A percentile compares a stretch with the other conserved stretches of the same genome.
Evolutionary conservation across 306 rosid genomes (phyloP).

Genomic region (Sechiopsis laciniata): DNA sequence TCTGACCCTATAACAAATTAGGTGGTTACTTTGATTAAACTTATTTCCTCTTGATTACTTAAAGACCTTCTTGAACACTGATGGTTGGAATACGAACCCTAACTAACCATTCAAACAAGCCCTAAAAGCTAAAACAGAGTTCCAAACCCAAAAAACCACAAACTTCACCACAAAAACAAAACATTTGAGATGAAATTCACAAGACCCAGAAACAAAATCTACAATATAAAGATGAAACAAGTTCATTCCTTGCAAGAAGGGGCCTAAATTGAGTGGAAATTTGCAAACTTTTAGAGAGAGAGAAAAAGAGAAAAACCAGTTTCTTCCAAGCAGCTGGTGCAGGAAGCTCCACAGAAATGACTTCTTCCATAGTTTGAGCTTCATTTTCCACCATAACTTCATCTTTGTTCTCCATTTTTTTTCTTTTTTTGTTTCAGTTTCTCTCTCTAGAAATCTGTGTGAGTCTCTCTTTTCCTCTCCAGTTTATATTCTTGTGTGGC

Average conservation of each 20-base stretch:
- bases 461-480: not conserved
- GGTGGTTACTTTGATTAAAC: too few relatives aligned
- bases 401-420: conserved; percentile 16
- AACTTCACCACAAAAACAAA: conserved; percentile 11
- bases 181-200: not conserved
- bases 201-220: conserved; percentile 20
- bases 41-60: too few relatives aligned
- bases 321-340: conserved; percentile 92
- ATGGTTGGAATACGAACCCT: not conserved
- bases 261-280: conserved; percentile 5
- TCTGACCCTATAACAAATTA: too few relatives aligned
- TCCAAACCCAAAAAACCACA: not conserved
- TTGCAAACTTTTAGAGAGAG: conserved; percentile 14
- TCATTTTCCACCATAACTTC: not conserved
- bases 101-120: not conserved
- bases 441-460: conserved; percentile 17
- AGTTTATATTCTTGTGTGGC: conserved; percentile 7
- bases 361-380: conserved; percentile 38
- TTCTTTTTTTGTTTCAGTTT: not conserved
- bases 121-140: conserved; percentile 17
- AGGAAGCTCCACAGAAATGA: conserved; percentile 68
- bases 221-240: not conserved
- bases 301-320: conserved; percentile 45
- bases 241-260: not conserved
- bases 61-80: too few relatives aligned